Conservation (phyloP, 2,329 filamentous ascomycete species). For the Metarhizium brunneum region DNA sequence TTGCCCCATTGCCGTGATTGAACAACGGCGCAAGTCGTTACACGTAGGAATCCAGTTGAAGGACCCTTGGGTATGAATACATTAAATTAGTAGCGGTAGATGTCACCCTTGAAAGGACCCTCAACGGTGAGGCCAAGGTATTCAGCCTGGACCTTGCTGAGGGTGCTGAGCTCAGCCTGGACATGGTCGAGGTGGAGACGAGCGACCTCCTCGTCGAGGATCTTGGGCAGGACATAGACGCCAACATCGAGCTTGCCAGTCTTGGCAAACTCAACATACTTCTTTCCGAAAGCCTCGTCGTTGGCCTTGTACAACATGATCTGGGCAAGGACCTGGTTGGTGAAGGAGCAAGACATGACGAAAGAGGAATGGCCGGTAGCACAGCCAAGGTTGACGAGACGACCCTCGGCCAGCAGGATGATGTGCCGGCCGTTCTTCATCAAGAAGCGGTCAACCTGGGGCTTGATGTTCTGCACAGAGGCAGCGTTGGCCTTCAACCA, state of each 20-base stretch:
- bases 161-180: slow-evolving; percentile 86
- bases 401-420: slow-evolving; percentile 96
- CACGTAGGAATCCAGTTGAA: slow-evolving; percentile 30
- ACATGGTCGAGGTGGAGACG: slow-evolving; percentile 86
- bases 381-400: slow-evolving; percentile 98
- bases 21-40: slow-evolving; percentile 24
- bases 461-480: slow-evolving; percentile 97
- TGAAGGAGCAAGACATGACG: slow-evolving; percentile 99
- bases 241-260: slow-evolving; percentile 81
- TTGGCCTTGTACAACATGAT: slow-evolving; percentile 95
- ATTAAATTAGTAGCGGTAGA: slow-evolving; percentile 42
- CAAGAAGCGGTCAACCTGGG: slow-evolving; percentile 95
- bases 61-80: slow-evolving; percentile 27
- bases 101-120: slow-evolving; percentile 94
- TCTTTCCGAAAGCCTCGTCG: slow-evolving; percentile 78
- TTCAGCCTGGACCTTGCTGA: slow-evolving; percentile 81
- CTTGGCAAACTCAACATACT: slow-evolving; percentile 95
- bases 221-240: slow-evolving; percentile 89
- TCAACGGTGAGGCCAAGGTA: slow-evolving; percentile 81
- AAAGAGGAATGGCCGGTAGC: slow-evolving; percentile 99
- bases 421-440: slow-evolving; percentile 93
- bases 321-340: slow-evolving; percentile 99
- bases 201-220: slow-evolving; percentile 97
- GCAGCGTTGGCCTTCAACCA: slow-evolving; percentile 97
- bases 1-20: slow-evolving; percentile 23